Evolutionary conservation across 108 stramenopile species (phyloP), one percentile per base, ranked within the genome.

Genomic region (Nitzschia putrida): DNA sequence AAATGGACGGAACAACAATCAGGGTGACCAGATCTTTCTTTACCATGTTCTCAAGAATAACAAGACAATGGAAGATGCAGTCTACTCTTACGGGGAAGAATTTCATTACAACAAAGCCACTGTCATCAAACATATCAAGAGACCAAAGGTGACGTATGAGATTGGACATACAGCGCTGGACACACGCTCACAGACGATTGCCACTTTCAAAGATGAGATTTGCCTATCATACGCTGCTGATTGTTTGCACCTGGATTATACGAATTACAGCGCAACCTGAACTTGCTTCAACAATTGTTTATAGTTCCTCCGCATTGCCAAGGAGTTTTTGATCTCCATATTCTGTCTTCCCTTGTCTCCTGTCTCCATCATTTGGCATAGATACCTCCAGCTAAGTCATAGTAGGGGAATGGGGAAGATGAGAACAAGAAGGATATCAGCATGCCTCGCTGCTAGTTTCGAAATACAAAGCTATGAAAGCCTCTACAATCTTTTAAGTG

Each of bases 51-150:
- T 63, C 44, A 63, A 63, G 23, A 73, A 69, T n/a, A 68, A 51
- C 3, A 44, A 63, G 11, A 29, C 69, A 10, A n/a, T 64, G 16
- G 64, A 65, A 38, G 26, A 25, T 25, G 9, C 13, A 14, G 53
- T 75, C 0, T 41, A 55, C 14, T 45, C 67, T 0, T 29, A 56
- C 2, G 51, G 41, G n/a, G 42, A 77, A 22, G 76, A 77, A 54
- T 64, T 77, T 45, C 25, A 70, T 29, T 77, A 77, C 61, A 70
- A 69, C 63, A 42, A 69, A 12, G 76, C 66, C 14, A 77, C 76
- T 8, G 39, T 69, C 45, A 54, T 77, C 40, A 77, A 77, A 34
- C 76, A 77, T 57, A 55, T 77, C 55, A 77, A 77, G 64, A 54
- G 76, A 51, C 61, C 61, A 9, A 14, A 63, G 8, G 23, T 63